A percentile compares a stretch with the other conserved stretches of the same genome.
Evolutionary conservation across 768 basidiomycete genomes (phyloP).

Genomic region (Heimioporus sp.): DNA sequence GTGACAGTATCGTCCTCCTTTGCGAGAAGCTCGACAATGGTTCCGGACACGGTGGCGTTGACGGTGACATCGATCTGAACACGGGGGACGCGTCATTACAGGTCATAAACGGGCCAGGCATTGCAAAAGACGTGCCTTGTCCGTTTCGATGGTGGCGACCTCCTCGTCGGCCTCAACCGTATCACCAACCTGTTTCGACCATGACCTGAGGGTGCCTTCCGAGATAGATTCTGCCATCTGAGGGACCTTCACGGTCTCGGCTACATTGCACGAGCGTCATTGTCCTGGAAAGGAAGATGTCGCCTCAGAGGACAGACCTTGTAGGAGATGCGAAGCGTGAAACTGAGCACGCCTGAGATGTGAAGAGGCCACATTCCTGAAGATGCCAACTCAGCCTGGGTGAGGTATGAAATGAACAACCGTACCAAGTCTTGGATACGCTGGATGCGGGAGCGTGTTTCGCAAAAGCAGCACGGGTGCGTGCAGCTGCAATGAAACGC

Average conservation of each 20-base stretch:
- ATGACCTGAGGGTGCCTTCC: constrained; percentile 93
- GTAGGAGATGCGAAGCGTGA: constrained; percentile 65
- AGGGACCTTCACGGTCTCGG: constrained; percentile 90
- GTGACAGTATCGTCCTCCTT: constrained; percentile 92
- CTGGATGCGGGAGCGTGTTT: constrained; percentile 29
- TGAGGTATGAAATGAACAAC: neutral
- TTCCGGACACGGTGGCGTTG: constrained; percentile 87
- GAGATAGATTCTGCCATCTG: constrained; percentile 99
- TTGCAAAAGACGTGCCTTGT: constrained; percentile 64
- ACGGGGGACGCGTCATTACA: constrained; percentile 1
- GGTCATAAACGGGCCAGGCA: neutral
- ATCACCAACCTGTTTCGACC: constrained; percentile 93
- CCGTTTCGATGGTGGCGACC: constrained; percentile 96
- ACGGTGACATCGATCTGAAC: constrained; percentile 93
- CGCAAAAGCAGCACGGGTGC: constrained; percentile 51
- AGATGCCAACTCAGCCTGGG: constrained; percentile 2
- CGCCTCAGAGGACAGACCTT: constrained; percentile 49
- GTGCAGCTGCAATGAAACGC: constrained; percentile 64
- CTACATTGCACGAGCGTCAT: constrained; percentile 36
- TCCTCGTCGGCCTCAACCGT: constrained; percentile 91
- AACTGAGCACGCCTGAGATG: constrained; percentile 58
- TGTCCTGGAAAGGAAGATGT: neutral
- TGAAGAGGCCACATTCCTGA: constrained; percentile 46
- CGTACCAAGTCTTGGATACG: constrained; percentile 50
- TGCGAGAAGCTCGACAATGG: constrained; percentile 81